Percentiles rank a stretch among this genome's conserved stretches.
Evolutionary conservation across 371 early-diverging fungal genomes (phyloP).

Genomic region (Lichtheimia corymbifera): DNA sequence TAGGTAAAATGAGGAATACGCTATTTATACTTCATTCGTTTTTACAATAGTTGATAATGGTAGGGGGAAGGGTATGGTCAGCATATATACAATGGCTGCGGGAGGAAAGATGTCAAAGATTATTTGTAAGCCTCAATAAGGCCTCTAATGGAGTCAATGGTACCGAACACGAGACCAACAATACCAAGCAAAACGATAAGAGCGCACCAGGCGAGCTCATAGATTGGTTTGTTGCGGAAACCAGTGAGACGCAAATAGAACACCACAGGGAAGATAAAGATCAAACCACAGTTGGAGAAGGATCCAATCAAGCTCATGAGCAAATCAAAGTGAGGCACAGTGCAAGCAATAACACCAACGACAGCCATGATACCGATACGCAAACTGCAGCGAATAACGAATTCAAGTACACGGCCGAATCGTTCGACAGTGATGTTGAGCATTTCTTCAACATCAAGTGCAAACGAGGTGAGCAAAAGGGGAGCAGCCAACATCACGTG

Average conservation of each 20-base stretch:
- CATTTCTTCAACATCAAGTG: slow-evolving; percentile 68
- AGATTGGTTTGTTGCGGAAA: slow-evolving; percentile 50
- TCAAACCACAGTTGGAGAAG: slow-evolving; percentile 73
- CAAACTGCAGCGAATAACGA: slow-evolving; percentile 53
- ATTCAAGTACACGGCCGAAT: slow-evolving; percentile 51
- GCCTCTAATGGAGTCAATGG: slow-evolving; percentile 64
- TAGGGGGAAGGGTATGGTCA: too few relatives aligned
- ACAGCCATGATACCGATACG: slow-evolving; percentile 55
- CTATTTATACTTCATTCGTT: too few relatives aligned
- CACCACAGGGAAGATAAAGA: slow-evolving; percentile 82
- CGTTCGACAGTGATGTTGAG: slow-evolving; percentile 53
- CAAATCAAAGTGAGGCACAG: slow-evolving; percentile 78
- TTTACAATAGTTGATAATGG: too few relatives aligned
- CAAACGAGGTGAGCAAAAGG: slow-evolving; percentile 76
- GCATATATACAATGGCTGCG: too few relatives aligned
- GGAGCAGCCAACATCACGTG: slow-evolving; percentile 84
- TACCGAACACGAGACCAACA: slow-evolving; percentile 74
- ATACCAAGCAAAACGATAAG: slow-evolving; percentile 65
- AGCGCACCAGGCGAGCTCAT: slow-evolving; percentile 59
- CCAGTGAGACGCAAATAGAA: slow-evolving; percentile 78
- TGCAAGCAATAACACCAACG: slow-evolving; percentile 63
- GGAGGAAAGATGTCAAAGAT: too few relatives aligned
- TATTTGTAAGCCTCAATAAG: slow-evolving; percentile 47
- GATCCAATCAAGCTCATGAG: slow-evolving; percentile 85
- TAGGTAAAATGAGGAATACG: too few relatives aligned